Conservation (phyloP, 345 rosid species). For the Hibiscus tridactylites region DNA sequence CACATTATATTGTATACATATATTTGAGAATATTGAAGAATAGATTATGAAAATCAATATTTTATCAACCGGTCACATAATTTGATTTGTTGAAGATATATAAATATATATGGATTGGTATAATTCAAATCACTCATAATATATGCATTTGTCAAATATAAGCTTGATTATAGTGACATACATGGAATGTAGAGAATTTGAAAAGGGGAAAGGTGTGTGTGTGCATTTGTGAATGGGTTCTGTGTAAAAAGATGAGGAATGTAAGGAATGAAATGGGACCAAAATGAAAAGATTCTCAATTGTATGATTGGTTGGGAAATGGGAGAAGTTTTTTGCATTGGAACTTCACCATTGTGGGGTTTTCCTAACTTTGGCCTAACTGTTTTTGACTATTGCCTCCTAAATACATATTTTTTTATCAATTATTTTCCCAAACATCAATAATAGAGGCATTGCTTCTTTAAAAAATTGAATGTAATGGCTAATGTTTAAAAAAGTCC, state of each 20-base stretch:
- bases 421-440: not conserved
- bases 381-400: conserved; percentile 16
- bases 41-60: no score
- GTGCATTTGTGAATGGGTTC: conserved; percentile 12
- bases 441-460: not conserved
- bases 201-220: not conserved
- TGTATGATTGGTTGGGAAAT: conserved; percentile 9
- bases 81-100: no score
- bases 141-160: no score
- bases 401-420: not conserved
- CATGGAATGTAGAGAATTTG: no score
- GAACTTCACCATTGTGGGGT: conserved; percentile 3
- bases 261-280: conserved; percentile 19
- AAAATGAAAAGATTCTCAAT: conserved; percentile 14
- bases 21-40: no score
- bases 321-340: not conserved
- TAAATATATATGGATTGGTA: no score
- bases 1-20: no score
- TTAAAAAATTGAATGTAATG: not conserved
- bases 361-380: conserved; percentile 19
- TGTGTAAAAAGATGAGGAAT: not conserved
- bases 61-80: no score
- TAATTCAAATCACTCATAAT: no score
- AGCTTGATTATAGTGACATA: no score
- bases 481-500: not conserved